Evolutionary conservation across 2,329 filamentous ascomycete species (phyloP), one percentile per base, ranked within the genome.

Genomic region (Exophiala bonariae): DNA sequence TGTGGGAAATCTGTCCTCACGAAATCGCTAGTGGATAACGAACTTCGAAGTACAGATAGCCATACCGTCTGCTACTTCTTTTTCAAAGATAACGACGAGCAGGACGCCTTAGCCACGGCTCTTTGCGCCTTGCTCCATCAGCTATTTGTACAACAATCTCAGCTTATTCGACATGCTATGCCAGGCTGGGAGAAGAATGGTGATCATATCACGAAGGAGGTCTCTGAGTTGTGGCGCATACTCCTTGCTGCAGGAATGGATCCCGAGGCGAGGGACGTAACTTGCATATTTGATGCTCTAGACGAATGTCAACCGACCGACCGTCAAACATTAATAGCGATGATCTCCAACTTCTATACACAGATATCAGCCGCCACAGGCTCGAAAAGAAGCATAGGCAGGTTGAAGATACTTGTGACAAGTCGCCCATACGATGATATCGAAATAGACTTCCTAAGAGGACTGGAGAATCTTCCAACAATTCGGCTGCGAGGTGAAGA

Each of bases 1-100:
- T 71, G 66, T 47, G 67, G 69, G 4, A 72, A 71, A 49, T 71
- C 67, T 18, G 68, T 71, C 0, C 58, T 72, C 1, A 50, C 66
- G 0, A 62, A 57, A 54, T 63, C 60, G 2, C 56, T 72, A 1
- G 56, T 71, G 8, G 63, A 71, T 37, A 20, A 61, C 2, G 54
- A 61, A 22, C 48, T 69, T 6, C 35, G 42, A 14, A 47, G 7
- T 23, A 43, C 32, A 6, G 43, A 38, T 13, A 14, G 49, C 22
- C 30, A 28, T 18, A 58, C 59, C 1, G 56, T 63, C 4, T 68
- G 63, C 41, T 69, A 63, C 28, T 52, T 55, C 52, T 71, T 68
- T 52, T 72, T 71, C 54, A 70, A 69, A 47, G 64, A 69, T 33
- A 63, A 66, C 32, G 55, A 64, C 0, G 54, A 63, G 2, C 64